A percentile compares a stretch with the other conserved stretches of the same genome.
Conservation (phyloP, 495 filamentous ascomycete genomes). For the Aspergillus cavernicola region DNA sequence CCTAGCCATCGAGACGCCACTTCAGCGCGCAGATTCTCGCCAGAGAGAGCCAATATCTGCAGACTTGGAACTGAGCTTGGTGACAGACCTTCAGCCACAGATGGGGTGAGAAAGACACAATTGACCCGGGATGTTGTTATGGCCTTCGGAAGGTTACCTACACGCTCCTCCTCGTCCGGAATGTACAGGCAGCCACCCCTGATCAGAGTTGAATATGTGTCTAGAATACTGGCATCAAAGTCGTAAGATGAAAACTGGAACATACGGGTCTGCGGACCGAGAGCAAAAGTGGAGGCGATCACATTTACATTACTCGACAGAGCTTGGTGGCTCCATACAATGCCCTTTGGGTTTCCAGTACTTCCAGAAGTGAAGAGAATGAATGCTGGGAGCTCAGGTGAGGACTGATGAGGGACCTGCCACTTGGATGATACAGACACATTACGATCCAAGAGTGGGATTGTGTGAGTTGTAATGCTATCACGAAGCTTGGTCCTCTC, state of each 20-base stretch:
- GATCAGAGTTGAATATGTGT: neutral
- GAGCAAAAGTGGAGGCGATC: too few species aligned
- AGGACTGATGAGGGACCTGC: neutral
- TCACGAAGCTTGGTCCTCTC: too few species aligned
- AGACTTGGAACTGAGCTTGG: neutral
- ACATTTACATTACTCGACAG: too few species aligned
- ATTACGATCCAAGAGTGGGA: neutral
- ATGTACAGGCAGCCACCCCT: neutral
- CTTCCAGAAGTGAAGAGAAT: neutral
- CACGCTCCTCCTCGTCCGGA: neutral
- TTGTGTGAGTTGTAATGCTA: neutral
- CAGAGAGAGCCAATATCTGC: neutral
- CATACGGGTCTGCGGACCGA: neutral
- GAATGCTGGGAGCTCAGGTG: neutral
- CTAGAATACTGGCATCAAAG: neutral
- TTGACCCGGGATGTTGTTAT: neutral
- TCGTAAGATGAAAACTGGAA: neutral
- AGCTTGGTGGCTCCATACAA: neutral
- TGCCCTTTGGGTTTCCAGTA: neutral
- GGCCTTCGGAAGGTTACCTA: neutral
- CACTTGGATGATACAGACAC: neutral
- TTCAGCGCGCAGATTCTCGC: neutral
- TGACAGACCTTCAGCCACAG: neutral
- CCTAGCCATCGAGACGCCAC: neutral
- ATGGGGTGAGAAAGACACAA: neutral